Evolutionary conservation across 257 asterid genomes (phyloP), one percentile per base, ranked within the genome.

Genomic region (Buddleja alternifolia): DNA sequence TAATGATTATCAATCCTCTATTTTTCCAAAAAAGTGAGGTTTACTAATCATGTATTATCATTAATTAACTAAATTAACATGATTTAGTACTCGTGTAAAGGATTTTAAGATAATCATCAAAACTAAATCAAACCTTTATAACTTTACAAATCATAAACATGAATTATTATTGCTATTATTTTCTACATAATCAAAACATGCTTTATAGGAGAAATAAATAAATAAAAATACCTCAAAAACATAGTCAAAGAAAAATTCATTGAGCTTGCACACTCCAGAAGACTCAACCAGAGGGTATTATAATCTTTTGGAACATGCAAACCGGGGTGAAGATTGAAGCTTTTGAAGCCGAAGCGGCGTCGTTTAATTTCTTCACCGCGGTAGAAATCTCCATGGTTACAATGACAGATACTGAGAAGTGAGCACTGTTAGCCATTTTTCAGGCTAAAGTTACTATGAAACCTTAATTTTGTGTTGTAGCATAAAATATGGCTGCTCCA

Each of bases 321-420:
- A n/a, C 8, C n/a, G 12, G 9, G 55, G 25, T 8, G 21, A 37
- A 65, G 64, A 32, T 6, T 15, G 52, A 24, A 54, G 63, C 54
- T 57, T 15, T 17, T 36, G 55, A 25, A 25, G 42, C 7, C 4
- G 46, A 34, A 55, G 16, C n/a, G 58, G 62, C 11, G 47, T 37
- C 34, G 34, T 29, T 29, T 16, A 34, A 55, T 19, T 6, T 6
- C n/a, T 2, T 15, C 11, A 14, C 8, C 0, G 40, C 53, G 23
- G 10, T 44, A 51, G 42, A 55, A 10, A 56, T 24, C 72, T 41
- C 64, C 80, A 72, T 75, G 78, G 73, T 12, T n/a, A n/a, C n/a
- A 70, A 70, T 82, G 86, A 82, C 86, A 82, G 86, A 82, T 65
- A 59, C 16, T 39, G 78, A 78, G 72, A 36, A 73, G 86, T 72